Conservation (phyloP, 2,329 filamentous ascomycete genomes). For the Proliferodiscus dingleyae region DNA sequence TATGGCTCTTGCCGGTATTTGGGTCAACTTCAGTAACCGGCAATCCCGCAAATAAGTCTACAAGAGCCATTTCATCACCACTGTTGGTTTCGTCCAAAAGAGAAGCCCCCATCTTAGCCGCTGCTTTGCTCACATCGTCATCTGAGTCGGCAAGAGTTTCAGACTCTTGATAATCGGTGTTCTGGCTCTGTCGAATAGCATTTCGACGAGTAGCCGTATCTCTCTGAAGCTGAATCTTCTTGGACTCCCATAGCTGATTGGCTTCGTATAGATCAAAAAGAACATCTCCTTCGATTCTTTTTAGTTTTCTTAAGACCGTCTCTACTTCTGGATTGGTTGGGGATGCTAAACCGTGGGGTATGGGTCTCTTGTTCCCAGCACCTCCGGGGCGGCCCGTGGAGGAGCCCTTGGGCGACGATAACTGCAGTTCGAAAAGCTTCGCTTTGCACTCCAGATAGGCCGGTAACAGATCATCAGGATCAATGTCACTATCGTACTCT, state of each 20-base stretch:
- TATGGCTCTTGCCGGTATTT: conserved; percentile 52
- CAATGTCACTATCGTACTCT: conserved; percentile 64
- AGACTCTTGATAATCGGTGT: conserved; percentile 22
- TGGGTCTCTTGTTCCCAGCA: conserved; percentile 9
- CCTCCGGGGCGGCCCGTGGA: conserved; percentile 9
- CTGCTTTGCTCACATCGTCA: conserved; percentile 49
- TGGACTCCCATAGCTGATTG: conserved; percentile 59
- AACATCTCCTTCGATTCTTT: conserved; percentile 71
- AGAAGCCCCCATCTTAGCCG: conserved; percentile 53
- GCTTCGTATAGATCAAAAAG: conserved; percentile 66
- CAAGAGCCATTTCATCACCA: conserved; percentile 49
- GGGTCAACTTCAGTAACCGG: conserved; percentile 57
- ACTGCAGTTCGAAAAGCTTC: conserved; percentile 58
- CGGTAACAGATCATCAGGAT: conserved; percentile 69
- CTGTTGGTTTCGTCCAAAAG: conserved; percentile 49
- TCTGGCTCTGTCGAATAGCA: conserved; percentile 7
- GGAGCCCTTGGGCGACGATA: conserved; percentile 42
- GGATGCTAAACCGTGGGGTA: conserved; percentile 11
- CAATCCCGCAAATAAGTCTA: conserved; percentile 55
- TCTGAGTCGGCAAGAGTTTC: conserved; percentile 35
- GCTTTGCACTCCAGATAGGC: conserved; percentile 72
- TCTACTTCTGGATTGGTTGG: conserved; percentile 41
- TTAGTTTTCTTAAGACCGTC: conserved; percentile 68
- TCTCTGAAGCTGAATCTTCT: conserved; percentile 55
- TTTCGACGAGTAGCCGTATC: conserved; percentile 37